phyloP scores from a whole-genome alignment of 306 rosid genomes.

The Cucumis melo region DNA sequence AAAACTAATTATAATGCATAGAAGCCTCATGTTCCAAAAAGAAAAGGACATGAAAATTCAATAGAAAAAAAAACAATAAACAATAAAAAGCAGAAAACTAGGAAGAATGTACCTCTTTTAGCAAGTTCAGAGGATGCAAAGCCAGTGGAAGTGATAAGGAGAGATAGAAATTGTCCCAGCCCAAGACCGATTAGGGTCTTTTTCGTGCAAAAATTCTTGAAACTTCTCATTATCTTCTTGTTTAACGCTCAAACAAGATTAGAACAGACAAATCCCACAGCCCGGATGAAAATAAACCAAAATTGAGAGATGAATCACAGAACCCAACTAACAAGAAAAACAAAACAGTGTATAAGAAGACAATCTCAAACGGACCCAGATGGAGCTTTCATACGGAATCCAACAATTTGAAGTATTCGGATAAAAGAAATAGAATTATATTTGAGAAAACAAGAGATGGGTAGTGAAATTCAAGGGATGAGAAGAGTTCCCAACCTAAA shows the following conservation, averaged over 20 bases:
- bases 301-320: not conserved
- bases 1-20: not conserved
- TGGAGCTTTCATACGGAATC: not conserved
- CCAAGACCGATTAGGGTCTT: conserved; percentile 66
- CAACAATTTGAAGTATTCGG: not conserved
- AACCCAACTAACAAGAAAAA: not conserved
- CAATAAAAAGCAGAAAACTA: not conserved
- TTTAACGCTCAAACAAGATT: not conserved
- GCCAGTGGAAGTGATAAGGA: conserved; percentile 80
- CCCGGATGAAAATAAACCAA: not conserved
- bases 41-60: not conserved
- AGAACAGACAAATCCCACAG: not conserved
- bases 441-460: not conserved
- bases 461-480: not conserved
- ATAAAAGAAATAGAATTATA: not conserved
- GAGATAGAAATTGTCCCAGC: conserved; percentile 87
- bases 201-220: conserved; percentile 33
- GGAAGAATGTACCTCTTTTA: conserved; percentile 41
- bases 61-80: not conserved
- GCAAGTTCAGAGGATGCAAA: conserved; percentile 78
- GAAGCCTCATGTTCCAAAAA: not conserved
- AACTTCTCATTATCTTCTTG: conserved; percentile 16
- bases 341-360: too few relatives aligned
- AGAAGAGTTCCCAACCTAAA: not conserved
- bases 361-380: not conserved